These are phyloP conservation scores for Phytophthora citrophthora DNA, from an alignment of 352 stramenopile genomes.

Conservation along the genomic window DNA sequence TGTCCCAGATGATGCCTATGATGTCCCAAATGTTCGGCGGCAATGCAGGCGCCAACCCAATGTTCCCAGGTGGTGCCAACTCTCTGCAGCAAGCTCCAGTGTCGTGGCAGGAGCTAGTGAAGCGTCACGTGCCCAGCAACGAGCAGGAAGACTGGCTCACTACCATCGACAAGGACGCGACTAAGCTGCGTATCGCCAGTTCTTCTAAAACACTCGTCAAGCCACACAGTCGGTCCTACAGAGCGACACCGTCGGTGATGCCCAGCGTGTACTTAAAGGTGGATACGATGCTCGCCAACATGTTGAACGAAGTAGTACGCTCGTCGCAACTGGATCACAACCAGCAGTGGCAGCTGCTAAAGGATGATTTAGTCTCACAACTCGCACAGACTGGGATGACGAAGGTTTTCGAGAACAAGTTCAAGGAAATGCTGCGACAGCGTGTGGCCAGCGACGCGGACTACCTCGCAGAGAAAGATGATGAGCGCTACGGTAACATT, in stretches of 20 bases:
- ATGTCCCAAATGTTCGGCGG: slow-evolving; percentile 82
- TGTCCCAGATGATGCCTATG: slow-evolving; percentile 90
- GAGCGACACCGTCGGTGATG: slow-evolving; percentile 44
- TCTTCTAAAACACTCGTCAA: slow-evolving; percentile 37
- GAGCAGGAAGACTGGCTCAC: slow-evolving; percentile 73
- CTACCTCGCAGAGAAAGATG: slow-evolving; percentile 51
- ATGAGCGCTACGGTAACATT: slow-evolving; percentile 66
- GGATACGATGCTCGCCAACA: slow-evolving; percentile 63
- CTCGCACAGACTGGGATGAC: slow-evolving; percentile 55
- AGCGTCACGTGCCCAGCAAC: slow-evolving; percentile 53
- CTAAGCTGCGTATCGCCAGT: slow-evolving; percentile 41
- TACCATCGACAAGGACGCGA: slow-evolving; percentile 69
- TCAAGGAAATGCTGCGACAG: slow-evolving; percentile 66
- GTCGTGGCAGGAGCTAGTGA: slow-evolving; percentile 77
- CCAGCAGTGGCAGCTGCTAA: slow-evolving; percentile 56
- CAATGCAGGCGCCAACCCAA: slow-evolving; percentile 32
- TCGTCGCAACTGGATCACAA: slow-evolving; percentile 64
- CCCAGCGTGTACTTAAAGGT: slow-evolving; percentile 72
- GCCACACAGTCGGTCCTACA: slow-evolving; percentile 71
- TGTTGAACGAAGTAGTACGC: slow-evolving; percentile 73
- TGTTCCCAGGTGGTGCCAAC: slow-evolving; percentile 28
- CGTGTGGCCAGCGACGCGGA: slow-evolving; percentile 61
- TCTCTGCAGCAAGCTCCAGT: slow-evolving; percentile 42
- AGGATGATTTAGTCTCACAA: slow-evolving; percentile 59
- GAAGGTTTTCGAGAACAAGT: slow-evolving; percentile 57